phyloP scores from a whole-genome alignment of 345 rosid species.

The Acer negundo region DNA sequence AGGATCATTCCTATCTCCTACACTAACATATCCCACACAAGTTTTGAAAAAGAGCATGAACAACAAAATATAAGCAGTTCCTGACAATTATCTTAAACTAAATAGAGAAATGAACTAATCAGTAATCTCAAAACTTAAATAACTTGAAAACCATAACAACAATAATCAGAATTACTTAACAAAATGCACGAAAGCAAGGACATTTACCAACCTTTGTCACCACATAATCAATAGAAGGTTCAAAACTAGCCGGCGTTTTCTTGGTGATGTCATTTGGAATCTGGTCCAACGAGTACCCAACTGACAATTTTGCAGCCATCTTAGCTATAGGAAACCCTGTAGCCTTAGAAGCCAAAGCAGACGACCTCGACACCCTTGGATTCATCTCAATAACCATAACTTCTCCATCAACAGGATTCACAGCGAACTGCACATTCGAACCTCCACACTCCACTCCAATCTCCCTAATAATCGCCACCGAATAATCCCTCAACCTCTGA shows the following conservation, averaged over 20 bases:
- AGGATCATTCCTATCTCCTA: not conserved
- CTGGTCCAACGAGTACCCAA: constrained; percentile 92
- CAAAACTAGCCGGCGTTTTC: constrained; percentile 98
- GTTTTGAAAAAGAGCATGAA: not conserved
- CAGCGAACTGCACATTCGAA: constrained; percentile 96
- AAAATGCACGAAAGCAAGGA: not conserved
- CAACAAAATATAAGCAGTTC: not conserved
- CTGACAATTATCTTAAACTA: not conserved
- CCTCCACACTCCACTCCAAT: constrained; percentile 99
- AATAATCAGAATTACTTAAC: not conserved
- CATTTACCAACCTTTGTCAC: constrained; percentile 73
- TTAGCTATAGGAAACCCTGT: constrained; percentile 98
- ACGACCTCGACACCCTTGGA: constrained; percentile 95
- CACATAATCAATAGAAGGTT: constrained; percentile 98
- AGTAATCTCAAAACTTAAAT: not conserved
- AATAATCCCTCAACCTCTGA: constrained; percentile 89
- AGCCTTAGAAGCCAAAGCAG: constrained; percentile 98
- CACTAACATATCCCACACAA: not conserved
- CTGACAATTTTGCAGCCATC: constrained; percentile 97
- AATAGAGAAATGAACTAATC: not conserved
- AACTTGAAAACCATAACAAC: not conserved
- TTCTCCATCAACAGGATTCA: constrained; percentile 94
- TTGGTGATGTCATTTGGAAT: constrained; percentile 97
- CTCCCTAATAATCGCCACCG: constrained; percentile 87
- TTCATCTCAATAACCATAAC: constrained; percentile 99